Conservation (phyloP, 1,139 yeast genomes). For the Arxiozyma bovina region DNA sequence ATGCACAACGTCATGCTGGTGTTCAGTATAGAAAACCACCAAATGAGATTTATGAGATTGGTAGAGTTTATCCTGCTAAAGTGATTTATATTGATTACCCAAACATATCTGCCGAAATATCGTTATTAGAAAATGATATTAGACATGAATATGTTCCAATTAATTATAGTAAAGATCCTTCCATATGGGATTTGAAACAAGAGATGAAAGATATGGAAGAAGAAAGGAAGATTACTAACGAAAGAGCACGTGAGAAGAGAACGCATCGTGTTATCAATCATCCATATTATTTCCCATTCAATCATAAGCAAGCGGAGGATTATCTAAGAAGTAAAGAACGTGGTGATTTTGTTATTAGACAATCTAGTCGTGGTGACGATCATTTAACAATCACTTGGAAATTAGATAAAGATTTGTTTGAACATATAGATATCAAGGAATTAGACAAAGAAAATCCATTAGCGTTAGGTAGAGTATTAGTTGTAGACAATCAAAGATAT, state of each 20-base stretch:
- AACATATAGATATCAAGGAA: constrained; percentile 83
- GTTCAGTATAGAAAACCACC: constrained; percentile 40
- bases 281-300: constrained; percentile 80
- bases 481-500: constrained; percentile 61
- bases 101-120: constrained; percentile 63
- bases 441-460: constrained; percentile 54
- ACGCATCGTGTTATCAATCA: constrained; percentile 76
- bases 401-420: constrained; percentile 82
- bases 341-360: constrained; percentile 91
- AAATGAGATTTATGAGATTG: constrained; percentile 43
- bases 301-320: constrained; percentile 84
- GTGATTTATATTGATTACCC: constrained; percentile 63
- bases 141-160: constrained; percentile 44
- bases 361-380: constrained; percentile 82
- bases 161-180: constrained; percentile 46
- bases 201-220: constrained; percentile 58
- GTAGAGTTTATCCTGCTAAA: constrained; percentile 83
- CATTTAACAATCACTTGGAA: constrained; percentile 95
- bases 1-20: constrained; percentile 57
- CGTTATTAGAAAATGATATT: constrained; percentile 60
- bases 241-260: constrained; percentile 45
- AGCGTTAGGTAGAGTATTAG: constrained; percentile 51
- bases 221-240: constrained; percentile 46
- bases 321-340: constrained; percentile 79
- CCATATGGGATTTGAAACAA: constrained; percentile 76